A percentile compares a stretch with the other conserved stretches of the same genome.
phyloP scores from a whole-genome alignment of 2,329 filamentous ascomycete species.

The Colletotrichum destructivum region DNA sequence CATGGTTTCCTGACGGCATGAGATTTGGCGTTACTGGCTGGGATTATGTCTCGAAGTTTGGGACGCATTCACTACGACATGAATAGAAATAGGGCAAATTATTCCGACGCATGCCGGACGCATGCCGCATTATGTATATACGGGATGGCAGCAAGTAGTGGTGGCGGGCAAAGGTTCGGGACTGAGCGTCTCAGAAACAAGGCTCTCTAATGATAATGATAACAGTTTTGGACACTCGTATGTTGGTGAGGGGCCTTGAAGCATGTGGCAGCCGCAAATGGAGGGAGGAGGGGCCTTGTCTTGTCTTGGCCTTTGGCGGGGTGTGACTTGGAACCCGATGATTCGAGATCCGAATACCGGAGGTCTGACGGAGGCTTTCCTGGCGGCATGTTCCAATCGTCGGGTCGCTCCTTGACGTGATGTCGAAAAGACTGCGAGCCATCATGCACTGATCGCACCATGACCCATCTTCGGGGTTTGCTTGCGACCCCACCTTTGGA shows the following conservation, averaged over 20 bases:
- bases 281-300: neutral
- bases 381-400: conserved; percentile 13
- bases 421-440: conserved; percentile 19
- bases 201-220: conserved; percentile 42
- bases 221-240: conserved; percentile 10
- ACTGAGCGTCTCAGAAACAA: conserved; percentile 17
- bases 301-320: neutral
- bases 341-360: conserved; percentile 19
- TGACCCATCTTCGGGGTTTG: conserved; percentile 41
- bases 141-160: conserved; percentile 13
- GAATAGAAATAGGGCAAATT: conserved; percentile 22
- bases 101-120: conserved; percentile 2
- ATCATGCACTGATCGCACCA: conserved; percentile 38
- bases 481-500: conserved; percentile 31
- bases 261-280: neutral
- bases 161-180: conserved; percentile 23
- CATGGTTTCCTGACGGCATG: conserved; percentile 21
- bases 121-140: conserved; percentile 37
- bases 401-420: conserved; percentile 28
- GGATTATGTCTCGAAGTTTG: conserved; percentile 9
- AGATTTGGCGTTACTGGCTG: conserved; percentile 32
- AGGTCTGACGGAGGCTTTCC: conserved; percentile 8
- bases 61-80: conserved; percentile 40
- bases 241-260: neutral
- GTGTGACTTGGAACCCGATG: neutral